phyloP scores from a whole-genome alignment of 257 asterid species.

The Salvia miltiorrhiza region DNA sequence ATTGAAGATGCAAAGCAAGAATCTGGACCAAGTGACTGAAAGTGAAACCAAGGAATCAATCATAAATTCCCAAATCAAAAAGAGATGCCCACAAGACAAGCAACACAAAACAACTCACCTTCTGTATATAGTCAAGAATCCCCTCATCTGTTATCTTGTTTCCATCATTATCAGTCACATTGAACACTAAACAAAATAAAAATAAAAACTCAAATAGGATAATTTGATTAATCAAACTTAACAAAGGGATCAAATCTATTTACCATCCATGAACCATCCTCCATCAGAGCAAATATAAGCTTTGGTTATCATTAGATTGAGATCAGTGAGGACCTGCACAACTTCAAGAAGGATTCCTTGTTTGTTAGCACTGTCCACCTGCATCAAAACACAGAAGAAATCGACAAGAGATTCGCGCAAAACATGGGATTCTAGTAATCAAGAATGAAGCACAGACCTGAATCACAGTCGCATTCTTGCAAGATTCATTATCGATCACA shows the following conservation, averaged over 20 bases:
- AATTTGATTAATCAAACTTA: background rate
- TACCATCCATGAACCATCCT: conserved; percentile 99
- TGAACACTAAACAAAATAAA: conserved; percentile 54
- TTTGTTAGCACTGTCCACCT: conserved; percentile 98
- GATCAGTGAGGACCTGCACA: conserved; percentile 91
- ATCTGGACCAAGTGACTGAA: conserved; percentile 96
- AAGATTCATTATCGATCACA: conserved; percentile 83
- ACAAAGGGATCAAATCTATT: background rate
- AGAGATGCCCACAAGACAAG: conserved; percentile 11
- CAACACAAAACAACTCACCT: conserved; percentile 45
- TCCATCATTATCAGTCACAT: conserved; percentile 83
- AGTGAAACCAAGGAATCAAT: conserved; percentile 26
- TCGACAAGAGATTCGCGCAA: background rate
- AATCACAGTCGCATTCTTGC: conserved; percentile 81
- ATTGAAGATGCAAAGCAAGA: conserved; percentile 92
- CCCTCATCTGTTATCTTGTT: conserved; percentile 84
- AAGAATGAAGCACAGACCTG: conserved; percentile 45
- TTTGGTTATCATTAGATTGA: conserved; percentile 71
- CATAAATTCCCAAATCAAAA: conserved; percentile 21
- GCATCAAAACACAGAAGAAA: conserved; percentile 14
- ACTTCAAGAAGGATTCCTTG: conserved; percentile 93
- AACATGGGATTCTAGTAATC: background rate
- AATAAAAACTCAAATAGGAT: background rate
- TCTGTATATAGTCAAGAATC: conserved; percentile 67
- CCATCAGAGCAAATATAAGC: conserved; percentile 97